These are phyloP conservation scores for Pichia californica DNA, from an alignment of 805 yeast genomes.

Conservation along the genomic window DNA sequence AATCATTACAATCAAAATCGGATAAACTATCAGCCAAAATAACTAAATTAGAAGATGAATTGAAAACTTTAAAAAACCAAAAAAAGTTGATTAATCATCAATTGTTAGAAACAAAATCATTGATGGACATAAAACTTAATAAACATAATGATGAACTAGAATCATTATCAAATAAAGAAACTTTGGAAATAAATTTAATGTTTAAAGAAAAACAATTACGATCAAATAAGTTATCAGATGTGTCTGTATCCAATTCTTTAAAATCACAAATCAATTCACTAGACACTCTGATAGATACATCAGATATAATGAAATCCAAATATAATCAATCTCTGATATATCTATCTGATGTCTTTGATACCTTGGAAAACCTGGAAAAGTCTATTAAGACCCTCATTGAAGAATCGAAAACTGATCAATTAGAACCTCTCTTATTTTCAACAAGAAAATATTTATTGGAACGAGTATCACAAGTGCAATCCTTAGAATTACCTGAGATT, in stretches of 20 bases:
- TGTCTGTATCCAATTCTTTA: slow-evolving; percentile 17
- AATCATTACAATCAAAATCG: slow-evolving; percentile 30
- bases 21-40: slow-evolving; percentile 34
- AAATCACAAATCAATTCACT: slow-evolving; percentile 22
- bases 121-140: slow-evolving; percentile 43
- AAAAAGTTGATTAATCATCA: slow-evolving; percentile 32
- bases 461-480: slow-evolving; percentile 12
- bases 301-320: slow-evolving; percentile 15
- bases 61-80: slow-evolving; percentile 30
- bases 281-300: slow-evolving; percentile 17
- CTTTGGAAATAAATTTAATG: slow-evolving; percentile 13
- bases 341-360: slow-evolving; percentile 24
- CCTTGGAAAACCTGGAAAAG: slow-evolving; percentile 19
- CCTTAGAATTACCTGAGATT: slow-evolving; percentile 13
- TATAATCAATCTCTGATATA: slow-evolving; percentile 21
- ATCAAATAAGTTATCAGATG: background rate
- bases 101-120: slow-evolving; percentile 40
- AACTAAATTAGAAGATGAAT: slow-evolving; percentile 29
- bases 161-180: slow-evolving; percentile 19
- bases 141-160: slow-evolving; percentile 34
- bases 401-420: slow-evolving; percentile 13
- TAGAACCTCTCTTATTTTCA: slow-evolving; percentile 11
- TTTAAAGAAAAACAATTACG: slow-evolving; percentile 3
- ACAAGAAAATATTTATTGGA: slow-evolving; percentile 12
- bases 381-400: slow-evolving; percentile 15